Evolutionary conservation across 2,329 filamentous ascomycete species (phyloP), one percentile per base, ranked within the genome.

Genomic region (Colletotrichum salicis): DNA sequence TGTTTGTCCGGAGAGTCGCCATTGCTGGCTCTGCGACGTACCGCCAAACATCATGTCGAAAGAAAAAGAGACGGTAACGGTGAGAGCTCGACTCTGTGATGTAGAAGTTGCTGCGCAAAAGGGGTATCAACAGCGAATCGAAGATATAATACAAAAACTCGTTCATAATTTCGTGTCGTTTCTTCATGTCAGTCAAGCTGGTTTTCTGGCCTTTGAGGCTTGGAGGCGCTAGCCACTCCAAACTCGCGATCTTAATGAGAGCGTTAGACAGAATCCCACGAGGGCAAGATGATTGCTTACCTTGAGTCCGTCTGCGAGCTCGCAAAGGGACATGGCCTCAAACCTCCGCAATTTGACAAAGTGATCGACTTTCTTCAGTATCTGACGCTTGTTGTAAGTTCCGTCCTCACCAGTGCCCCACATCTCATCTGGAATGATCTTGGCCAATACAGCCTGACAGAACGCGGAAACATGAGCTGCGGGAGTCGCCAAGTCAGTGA

Each of bases 141-240:
- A 99, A 96, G 4, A 97, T 75, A 79, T 95, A 99, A 82, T 98
- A 98, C 7, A 98, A 77, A 70, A 98, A 91, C 79, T 99, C 96
- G 64, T 91, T 83, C 60, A 98, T 89, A 0, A 98, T 86, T 77
- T 98, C 93, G 31, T 84, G 85, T 12, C 95, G 91, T 80, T 98
- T 98, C 7, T 84, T 82, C 35, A 89, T 85, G 78, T 98, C 96
- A 0, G 92, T 91, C 71, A 86, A 85, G 71, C 93, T 93, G 61
- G 93, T 84, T 66, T 92, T 95, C 11, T 80, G 77, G 2, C 79
- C 80, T 15, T 79, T 76, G 1, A 86, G 78, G 13, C 81, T 81
- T 1, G 88, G 87, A 41, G 89, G 87, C 24, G 85, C 85, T 63
- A 98, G 89, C 96, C 96, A 99, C 12, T 85, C 80, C 71, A 97